A percentile compares a stretch with the other conserved stretches of the same genome.
These are phyloP conservation scores for Phytophthora tubulina DNA, from an alignment of 352 stramenopile species.

Conservation along the genomic window DNA sequence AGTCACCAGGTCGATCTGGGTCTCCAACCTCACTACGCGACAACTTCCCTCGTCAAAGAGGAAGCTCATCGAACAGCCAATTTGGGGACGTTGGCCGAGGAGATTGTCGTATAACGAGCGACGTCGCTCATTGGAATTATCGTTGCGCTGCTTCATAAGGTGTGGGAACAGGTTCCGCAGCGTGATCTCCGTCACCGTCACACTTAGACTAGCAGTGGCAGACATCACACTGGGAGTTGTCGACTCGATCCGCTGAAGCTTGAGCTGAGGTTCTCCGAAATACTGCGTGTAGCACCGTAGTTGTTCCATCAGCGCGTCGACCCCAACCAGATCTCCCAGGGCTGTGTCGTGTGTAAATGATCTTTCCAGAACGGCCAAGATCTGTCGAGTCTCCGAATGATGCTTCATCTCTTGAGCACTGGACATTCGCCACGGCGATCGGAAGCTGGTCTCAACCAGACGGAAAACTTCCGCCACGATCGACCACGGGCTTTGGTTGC, in stretches of 20 bases:
- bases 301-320: neutral
- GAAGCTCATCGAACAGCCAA: neutral
- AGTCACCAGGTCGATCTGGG: neutral
- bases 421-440: conserved; percentile 10
- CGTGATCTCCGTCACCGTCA: conserved; percentile 19
- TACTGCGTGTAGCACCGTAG: conserved; percentile 12
- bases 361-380: conserved; percentile 9
- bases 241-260: conserved; percentile 12
- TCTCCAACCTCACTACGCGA: neutral
- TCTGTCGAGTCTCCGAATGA: conserved; percentile 13
- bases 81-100: neutral
- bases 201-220: conserved; percentile 1
- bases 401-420: conserved; percentile 11
- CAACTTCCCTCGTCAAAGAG: neutral
- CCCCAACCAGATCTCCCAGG: conserved; percentile 7
- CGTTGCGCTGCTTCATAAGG: neutral
- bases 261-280: conserved; percentile 11
- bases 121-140: neutral
- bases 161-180: conserved; percentile 13
- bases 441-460: conserved; percentile 24
- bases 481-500: conserved; percentile 25
- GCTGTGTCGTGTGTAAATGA: conserved; percentile 15
- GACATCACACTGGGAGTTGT: neutral
- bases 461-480: conserved; percentile 21
- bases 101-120: neutral